Percentiles rank a stretch among this genome's conserved stretches.
Evolutionary conservation across 345 rosid species (phyloP).

Genomic region (Cardamine resedifolia): DNA sequence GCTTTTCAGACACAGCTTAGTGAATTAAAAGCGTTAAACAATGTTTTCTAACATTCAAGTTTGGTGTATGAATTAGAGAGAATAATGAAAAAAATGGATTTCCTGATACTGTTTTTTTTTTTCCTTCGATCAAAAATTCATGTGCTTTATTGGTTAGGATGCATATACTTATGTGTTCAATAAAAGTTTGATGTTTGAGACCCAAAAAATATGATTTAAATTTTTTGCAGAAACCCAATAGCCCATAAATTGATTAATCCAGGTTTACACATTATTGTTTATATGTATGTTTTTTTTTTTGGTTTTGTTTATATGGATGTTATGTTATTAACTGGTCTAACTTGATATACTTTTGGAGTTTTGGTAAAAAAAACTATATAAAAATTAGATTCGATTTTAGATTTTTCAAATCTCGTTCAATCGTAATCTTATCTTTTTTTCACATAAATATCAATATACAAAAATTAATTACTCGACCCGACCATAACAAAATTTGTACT

Average conservation of each 20-base stretch:
- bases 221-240: too few species aligned
- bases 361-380: background rate
- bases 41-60: background rate
- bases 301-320: background rate
- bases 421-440: background rate
- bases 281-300: too few species aligned
- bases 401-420: background rate
- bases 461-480: background rate
- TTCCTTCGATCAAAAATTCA: background rate
- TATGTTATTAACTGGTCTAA: background rate
- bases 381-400: background rate
- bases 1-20: background rate
- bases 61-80: background rate
- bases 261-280: too few species aligned
- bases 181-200: background rate
- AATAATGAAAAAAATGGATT: background rate
- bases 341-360: background rate
- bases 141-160: background rate
- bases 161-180: background rate
- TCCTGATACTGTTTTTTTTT: too few species aligned
- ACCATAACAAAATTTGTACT: slow-evolving; percentile 1
- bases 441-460: background rate
- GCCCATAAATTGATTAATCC: background rate
- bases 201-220: too few species aligned
- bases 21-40: background rate